Evolutionary conservation across 768 basidiomycete genomes (phyloP).

Genomic region (Mycena galericulata): DNA sequence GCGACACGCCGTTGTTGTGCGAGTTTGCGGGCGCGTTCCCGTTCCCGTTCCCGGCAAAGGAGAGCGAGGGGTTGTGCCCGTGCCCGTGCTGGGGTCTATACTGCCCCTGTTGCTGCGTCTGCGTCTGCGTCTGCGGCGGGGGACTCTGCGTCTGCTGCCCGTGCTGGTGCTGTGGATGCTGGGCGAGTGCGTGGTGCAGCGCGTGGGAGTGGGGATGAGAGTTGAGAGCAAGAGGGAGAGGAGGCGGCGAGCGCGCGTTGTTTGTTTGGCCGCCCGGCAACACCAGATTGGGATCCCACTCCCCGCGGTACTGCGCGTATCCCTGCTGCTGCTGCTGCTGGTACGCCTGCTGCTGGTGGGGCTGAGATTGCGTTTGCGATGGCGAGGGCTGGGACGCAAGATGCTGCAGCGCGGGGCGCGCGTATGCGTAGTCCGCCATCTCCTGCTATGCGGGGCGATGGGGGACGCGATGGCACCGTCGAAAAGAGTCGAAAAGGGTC

Average conservation of each 20-base stretch:
- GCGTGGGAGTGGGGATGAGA: constrained; percentile 55
- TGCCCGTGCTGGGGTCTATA: no score
- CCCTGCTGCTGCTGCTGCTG: background rate
- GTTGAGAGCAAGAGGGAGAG: constrained; percentile 56
- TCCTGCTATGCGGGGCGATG: background rate
- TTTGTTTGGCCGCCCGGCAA: background rate
- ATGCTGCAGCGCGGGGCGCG: background rate
- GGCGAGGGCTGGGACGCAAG: background rate
- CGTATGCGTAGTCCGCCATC: background rate
- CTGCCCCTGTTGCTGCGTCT: background rate
- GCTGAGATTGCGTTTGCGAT: background rate
- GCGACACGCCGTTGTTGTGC: background rate
- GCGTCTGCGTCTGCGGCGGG: no score
- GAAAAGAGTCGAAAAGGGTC: background rate
- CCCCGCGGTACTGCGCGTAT: background rate
- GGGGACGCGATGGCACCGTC: background rate
- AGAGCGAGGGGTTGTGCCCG: no score
- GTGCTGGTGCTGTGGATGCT: no score
- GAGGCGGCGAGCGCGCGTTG: constrained; percentile 37
- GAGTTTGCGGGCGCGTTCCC: background rate
- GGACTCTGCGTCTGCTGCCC: no score
- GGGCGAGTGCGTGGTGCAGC: no score
- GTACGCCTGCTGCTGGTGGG: background rate
- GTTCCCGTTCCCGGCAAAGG: no score
- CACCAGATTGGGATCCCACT: background rate